Base-by-base conservation (phyloP, 345 rosid genomes). In the Kandelia obovata region DNA sequence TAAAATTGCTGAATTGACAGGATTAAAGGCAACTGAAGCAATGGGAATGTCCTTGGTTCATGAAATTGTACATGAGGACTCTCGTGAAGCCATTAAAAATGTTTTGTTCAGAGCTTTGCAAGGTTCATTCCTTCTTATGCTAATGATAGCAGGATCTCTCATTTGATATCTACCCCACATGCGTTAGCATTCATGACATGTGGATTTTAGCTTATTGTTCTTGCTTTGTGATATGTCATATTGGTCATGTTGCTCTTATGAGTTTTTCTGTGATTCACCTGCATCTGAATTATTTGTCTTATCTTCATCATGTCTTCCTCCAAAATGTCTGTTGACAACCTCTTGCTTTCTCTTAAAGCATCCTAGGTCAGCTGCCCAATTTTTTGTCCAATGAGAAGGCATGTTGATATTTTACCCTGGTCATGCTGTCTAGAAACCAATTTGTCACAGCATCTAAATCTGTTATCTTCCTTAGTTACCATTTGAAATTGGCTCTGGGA, bases 1-100 rank as follows among this genome's bases (percentile, higher is more conserved):
- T 15, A 88, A 90, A 83, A 69, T 73, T 7, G 85, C 93, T 6
- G 96, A 92, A 61, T 76, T 92, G 81, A 90, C 96, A 5, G 90
- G 93, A 28, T 71, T 92, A 58, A 76, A 69, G 66, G 75, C 86
- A 53, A 75, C 73, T 62, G 86, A 83, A 73, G 98, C 95, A 34
- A 86, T 85, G 82, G 88, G 96, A 46, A 92, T 84, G 69, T 87
- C 96, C 47, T 79, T 92, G 70, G 79, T 75, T 70, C 51, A 81
- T 71, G 90, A 86, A 69, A 75, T 87, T 78, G 91, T 85, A 76
- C 92, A 80, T 43, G 83, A 86, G 76, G 92, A 86, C 57, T 92
- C 93, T 13, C 73, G 69, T 0, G 62, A 35, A 62, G 66, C 67
- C 56, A 65, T 83, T 32, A 86, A 90, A 73, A 84, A 64, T 73